Percentiles rank a stretch among this genome's conserved stretches.
phyloP scores from a whole-genome alignment of 306 rosid species.

The Prosopis cineraria region DNA sequence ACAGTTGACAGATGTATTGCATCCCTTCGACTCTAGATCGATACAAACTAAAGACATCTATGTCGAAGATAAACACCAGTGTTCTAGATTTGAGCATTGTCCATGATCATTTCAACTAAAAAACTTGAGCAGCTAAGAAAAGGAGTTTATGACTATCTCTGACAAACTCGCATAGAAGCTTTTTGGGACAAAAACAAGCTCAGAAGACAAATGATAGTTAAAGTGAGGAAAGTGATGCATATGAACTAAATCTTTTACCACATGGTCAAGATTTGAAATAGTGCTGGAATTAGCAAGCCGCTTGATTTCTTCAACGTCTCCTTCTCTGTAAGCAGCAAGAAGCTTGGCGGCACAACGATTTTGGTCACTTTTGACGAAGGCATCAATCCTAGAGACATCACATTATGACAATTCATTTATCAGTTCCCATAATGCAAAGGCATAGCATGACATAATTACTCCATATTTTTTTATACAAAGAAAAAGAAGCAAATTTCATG shows the following conservation, averaged over 20 bases:
- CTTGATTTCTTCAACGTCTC: conserved; percentile 80
- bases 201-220: not conserved
- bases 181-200: conserved; percentile 9
- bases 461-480: not conserved
- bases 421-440: conserved; percentile 2
- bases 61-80: not conserved
- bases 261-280: conserved; percentile 79
- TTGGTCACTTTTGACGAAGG: conserved; percentile 76
- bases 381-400: conserved; percentile 62
- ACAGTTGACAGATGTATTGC: not conserved
- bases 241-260: conserved; percentile 50
- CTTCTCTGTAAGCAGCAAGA: conserved; percentile 76
- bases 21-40: too few species aligned
- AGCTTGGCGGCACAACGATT: conserved; percentile 76
- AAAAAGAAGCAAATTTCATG: not conserved
- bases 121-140: not conserved
- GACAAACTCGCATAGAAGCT: not conserved
- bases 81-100: conserved; percentile 50
- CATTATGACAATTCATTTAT: conserved; percentile 23
- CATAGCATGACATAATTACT: not conserved
- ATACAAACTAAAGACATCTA: too few species aligned
- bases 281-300: conserved; percentile 67
- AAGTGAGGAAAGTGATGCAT: not conserved
- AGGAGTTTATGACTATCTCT: not conserved
- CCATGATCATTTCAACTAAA: not conserved